A percentile compares a stretch with the other conserved stretches of the same genome.
phyloP scores from a whole-genome alignment of 1,284 basidiomycete genomes.

The Butyriboletus appendiculatus region DNA sequence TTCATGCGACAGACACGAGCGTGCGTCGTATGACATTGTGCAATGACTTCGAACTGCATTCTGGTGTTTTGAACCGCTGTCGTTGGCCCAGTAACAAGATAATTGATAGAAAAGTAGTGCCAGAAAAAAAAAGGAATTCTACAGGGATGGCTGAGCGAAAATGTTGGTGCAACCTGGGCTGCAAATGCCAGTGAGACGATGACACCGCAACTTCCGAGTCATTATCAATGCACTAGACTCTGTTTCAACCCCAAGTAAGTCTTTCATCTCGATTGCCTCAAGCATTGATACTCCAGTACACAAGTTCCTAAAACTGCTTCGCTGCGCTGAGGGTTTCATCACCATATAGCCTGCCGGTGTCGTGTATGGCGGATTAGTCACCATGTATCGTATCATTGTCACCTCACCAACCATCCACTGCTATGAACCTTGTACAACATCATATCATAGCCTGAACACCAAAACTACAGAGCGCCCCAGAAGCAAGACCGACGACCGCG shows the following conservation, averaged over 20 bases:
- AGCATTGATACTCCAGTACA: no score
- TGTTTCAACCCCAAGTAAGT: no score
- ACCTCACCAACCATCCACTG: background rate
- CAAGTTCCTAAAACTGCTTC: no score
- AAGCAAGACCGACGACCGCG: slow-evolving; percentile 71
- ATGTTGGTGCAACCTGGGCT: background rate
- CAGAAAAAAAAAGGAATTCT: background rate
- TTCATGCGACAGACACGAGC: slow-evolving; percentile 80
- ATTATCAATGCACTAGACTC: background rate
- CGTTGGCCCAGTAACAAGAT: background rate
- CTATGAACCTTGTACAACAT: slow-evolving; percentile 34
- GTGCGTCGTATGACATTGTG: slow-evolving; percentile 72
- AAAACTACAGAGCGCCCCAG: slow-evolving; percentile 80
- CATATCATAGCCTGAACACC: slow-evolving; percentile 69
- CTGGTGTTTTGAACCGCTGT: background rate
- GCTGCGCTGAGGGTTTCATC: slow-evolving; percentile 39
- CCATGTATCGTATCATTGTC: no score
- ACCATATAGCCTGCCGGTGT: slow-evolving; percentile 9
- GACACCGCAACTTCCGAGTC: background rate
- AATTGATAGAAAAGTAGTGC: background rate
- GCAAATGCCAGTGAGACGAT: no score
- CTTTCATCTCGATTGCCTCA: no score
- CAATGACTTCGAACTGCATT: slow-evolving; percentile 81
- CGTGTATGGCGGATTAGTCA: background rate
- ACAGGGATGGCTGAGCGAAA: background rate